A percentile compares a stretch with the other conserved stretches of the same genome.
These are phyloP conservation scores for Phytophthora niederhauseri DNA, from an alignment of 352 stramenopile genomes.

Conservation along the genomic window DNA sequence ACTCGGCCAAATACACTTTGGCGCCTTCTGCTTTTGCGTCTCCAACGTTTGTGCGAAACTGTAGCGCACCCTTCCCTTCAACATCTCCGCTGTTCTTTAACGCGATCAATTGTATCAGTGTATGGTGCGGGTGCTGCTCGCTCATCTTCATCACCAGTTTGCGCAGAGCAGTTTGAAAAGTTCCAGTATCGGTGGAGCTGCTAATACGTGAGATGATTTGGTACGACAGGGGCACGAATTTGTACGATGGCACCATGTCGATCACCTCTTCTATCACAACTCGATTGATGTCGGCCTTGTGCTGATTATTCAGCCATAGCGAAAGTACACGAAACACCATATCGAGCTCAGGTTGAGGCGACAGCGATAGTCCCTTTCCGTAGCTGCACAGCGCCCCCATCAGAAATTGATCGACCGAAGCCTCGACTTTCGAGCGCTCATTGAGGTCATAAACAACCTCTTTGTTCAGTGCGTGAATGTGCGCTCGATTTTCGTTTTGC, in stretches of 20 bases:
- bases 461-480: slow-evolving; percentile 78
- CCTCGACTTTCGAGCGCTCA: slow-evolving; percentile 86
- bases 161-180: slow-evolving; percentile 90
- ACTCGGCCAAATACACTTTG: slow-evolving; percentile 61
- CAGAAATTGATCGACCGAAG: slow-evolving; percentile 89
- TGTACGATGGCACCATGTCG: slow-evolving; percentile 92
- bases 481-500: slow-evolving; percentile 66
- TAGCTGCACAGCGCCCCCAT: slow-evolving; percentile 90
- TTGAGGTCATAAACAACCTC: slow-evolving; percentile 91
- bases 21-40: slow-evolving; percentile 75
- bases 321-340: slow-evolving; percentile 94
- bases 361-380: slow-evolving; percentile 62
- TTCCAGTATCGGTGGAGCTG: slow-evolving; percentile 27
- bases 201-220: slow-evolving; percentile 98
- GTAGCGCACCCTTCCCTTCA: slow-evolving; percentile 74
- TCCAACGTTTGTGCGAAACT: slow-evolving; percentile 86
- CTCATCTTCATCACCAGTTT: slow-evolving; percentile 93
- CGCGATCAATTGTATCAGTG: slow-evolving; percentile 95
- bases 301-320: slow-evolving; percentile 95
- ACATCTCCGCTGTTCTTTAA: slow-evolving; percentile 94
- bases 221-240: slow-evolving; percentile 97
- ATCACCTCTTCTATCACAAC: slow-evolving; percentile 86
- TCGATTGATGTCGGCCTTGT: slow-evolving; percentile 72
- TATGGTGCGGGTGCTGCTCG: slow-evolving; percentile 96
- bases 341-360: slow-evolving; percentile 78